Conservation (phyloP, 768 basidiomycete genomes). For the Dacryopinax spathularia region DNA sequence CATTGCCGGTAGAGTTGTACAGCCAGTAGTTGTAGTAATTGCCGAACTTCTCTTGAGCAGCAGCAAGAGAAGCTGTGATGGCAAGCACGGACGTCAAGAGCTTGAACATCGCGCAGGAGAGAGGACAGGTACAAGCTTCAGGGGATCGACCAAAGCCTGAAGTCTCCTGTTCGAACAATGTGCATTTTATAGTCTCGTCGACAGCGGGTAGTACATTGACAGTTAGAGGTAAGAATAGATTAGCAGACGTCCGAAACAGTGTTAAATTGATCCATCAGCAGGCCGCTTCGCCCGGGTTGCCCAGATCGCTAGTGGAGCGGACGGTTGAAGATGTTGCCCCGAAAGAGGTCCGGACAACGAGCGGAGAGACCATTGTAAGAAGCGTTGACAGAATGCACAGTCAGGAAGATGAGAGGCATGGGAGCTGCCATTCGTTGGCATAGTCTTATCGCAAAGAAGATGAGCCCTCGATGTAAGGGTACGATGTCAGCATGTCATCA, state of each 20-base stretch:
- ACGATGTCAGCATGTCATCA: too few species aligned
- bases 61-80: background rate
- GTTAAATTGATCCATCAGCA: background rate
- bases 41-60: background rate
- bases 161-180: background rate
- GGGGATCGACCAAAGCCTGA: too few species aligned
- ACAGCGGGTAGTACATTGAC: background rate
- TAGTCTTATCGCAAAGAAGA: background rate
- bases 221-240: background rate
- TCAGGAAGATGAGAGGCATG: background rate
- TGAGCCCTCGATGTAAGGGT: too few species aligned
- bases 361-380: too few species aligned
- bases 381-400: too few species aligned
- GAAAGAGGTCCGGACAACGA: background rate
- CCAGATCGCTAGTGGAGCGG: too few species aligned
- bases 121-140: too few species aligned
- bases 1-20: background rate
- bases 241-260: background rate
- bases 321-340: too few species aligned
- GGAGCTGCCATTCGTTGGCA: background rate
- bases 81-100: too few species aligned
- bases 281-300: background rate
- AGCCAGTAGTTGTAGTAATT: background rate
- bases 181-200: background rate
- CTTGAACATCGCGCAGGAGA: too few species aligned